phyloP scores from a whole-genome alignment of 1,284 basidiomycete genomes.

The Ceratobasidium sp. region DNA sequence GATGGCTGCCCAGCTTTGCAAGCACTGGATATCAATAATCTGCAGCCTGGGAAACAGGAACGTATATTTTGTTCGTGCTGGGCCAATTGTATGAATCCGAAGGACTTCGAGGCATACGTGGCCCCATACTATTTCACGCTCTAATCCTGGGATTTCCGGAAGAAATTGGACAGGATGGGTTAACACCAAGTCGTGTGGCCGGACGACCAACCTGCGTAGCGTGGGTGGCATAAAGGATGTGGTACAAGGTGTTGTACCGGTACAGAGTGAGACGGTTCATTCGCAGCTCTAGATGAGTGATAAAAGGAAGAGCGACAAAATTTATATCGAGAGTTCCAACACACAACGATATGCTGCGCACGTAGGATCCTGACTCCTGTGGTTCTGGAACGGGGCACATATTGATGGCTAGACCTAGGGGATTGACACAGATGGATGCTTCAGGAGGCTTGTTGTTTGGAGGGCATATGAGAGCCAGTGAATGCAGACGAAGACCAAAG shows the following conservation, averaged over 20 bases:
- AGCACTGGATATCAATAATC: background rate
- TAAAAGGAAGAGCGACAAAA: background rate
- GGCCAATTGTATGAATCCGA: background rate
- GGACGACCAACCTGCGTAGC: background rate
- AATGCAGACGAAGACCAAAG: background rate
- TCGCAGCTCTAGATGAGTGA: constrained; percentile 1
- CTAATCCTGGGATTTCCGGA: no score
- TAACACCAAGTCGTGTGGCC: constrained; percentile 1
- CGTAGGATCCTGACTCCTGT: background rate
- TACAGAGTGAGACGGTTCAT: background rate
- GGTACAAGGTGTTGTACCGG: background rate
- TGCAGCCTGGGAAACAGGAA: background rate
- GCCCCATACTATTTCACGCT: no score
- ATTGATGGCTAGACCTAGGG: background rate
- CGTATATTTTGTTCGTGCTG: background rate
- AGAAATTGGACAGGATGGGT: no score
- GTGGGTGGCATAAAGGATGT: background rate
- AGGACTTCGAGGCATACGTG: background rate
- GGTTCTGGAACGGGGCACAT: background rate
- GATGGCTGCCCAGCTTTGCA: background rate
- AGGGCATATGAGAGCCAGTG: background rate
- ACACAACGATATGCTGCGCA: background rate
- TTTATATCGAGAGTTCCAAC: background rate
- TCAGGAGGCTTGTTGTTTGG: no score
- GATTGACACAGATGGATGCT: no score